These are phyloP conservation scores for Podosphaera fusca DNA, from an alignment of 2,329 filamentous ascomycete genomes.

Conservation along the genomic window DNA sequence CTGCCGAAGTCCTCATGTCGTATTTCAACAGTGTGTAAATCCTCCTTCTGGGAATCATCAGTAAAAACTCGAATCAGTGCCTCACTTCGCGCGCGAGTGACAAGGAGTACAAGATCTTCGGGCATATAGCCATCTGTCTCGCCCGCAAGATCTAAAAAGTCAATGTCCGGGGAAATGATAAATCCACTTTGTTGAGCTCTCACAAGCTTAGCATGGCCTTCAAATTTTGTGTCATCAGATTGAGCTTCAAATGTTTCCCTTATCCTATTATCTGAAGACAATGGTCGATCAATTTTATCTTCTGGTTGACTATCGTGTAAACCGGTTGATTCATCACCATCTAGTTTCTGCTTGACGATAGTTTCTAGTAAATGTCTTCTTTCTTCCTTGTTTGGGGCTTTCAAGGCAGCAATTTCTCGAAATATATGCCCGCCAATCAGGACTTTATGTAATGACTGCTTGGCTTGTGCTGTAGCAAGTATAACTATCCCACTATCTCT, in stretches of 20 bases:
- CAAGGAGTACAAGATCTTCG: constrained; percentile 67
- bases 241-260: constrained; percentile 35
- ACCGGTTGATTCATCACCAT: constrained; percentile 13
- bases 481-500: constrained; percentile 63
- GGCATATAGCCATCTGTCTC: constrained; percentile 97
- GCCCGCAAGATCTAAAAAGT: constrained; percentile 80
- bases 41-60: constrained; percentile 19
- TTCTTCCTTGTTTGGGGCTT: constrained; percentile 81
- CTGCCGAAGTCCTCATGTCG: constrained; percentile 55
- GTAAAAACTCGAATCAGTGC: constrained; percentile 66
- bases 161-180: constrained; percentile 50
- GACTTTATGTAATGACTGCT: constrained; percentile 77
- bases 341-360: constrained; percentile 34
- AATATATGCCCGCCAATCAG: constrained; percentile 82
- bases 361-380: constrained; percentile 64
- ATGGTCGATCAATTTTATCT: constrained; percentile 26
- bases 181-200: constrained; percentile 39
- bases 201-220: constrained; percentile 20
- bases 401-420: constrained; percentile 70
- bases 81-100: constrained; percentile 73
- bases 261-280: constrained; percentile 28
- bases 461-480: constrained; percentile 75
- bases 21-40: constrained; percentile 35
- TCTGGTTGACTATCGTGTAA: constrained; percentile 13
- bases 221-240: constrained; percentile 31